Conservation (phyloP, 2,329 filamentous ascomycete species). For the Rhexocercosporidium sp. region DNA sequence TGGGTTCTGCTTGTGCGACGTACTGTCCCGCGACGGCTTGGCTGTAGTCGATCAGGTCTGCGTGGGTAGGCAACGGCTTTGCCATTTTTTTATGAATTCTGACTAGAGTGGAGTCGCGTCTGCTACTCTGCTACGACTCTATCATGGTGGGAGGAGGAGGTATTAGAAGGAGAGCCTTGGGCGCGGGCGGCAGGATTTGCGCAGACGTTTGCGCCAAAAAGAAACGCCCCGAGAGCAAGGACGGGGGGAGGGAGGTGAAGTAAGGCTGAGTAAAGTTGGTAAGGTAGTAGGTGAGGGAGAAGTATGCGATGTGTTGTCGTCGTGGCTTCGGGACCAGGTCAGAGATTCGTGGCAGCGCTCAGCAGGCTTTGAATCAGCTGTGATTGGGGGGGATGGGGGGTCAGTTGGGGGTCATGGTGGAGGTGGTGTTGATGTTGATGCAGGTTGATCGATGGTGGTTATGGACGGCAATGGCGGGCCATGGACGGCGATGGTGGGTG, state of each 20-base stretch:
- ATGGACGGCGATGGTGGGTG: neutral
- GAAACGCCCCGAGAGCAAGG: conserved; percentile 14
- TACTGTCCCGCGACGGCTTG: conserved; percentile 86
- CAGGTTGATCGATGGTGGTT: no score
- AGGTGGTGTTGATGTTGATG: neutral
- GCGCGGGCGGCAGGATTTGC: conserved; percentile 19
- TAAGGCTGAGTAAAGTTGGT: conserved; percentile 30
- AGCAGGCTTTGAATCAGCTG: conserved; percentile 16
- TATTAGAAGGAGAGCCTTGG: conserved; percentile 26
- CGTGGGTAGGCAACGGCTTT: conserved; percentile 46
- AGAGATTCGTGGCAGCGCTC: conserved; percentile 6
- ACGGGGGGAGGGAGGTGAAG: conserved; percentile 11
- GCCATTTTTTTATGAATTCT: conserved; percentile 45
- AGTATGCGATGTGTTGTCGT: conserved; percentile 10
- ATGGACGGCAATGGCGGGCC: neutral
- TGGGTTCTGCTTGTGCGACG: conserved; percentile 47
- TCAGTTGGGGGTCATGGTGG: conserved; percentile 3
- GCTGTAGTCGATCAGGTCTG: conserved; percentile 71
- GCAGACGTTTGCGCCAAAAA: conserved; percentile 21
- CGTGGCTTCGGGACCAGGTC: conserved; percentile 29
- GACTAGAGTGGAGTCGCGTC: conserved; percentile 34
- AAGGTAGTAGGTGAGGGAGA: neutral
- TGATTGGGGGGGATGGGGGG: neutral
- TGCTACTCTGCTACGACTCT: conserved; percentile 41
- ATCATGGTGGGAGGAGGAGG: conserved; percentile 39